These are phyloP conservation scores for Kazachstania sp. DNA, from an alignment of 1,139 yeast genomes.

Conservation along the genomic window DNA sequence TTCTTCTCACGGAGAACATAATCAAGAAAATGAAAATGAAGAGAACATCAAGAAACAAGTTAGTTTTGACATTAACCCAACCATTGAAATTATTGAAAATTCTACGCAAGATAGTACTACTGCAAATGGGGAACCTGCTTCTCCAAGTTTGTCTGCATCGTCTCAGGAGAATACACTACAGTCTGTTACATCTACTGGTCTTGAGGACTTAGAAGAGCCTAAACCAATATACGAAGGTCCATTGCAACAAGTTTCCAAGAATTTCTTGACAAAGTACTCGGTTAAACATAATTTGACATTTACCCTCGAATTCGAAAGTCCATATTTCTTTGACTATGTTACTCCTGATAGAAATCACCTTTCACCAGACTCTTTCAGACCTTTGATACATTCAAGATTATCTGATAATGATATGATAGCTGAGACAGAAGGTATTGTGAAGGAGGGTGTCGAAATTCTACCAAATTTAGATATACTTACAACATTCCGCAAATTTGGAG, in stretches of 20 bases:
- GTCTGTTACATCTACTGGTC: constrained; percentile 4
- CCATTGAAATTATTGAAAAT: constrained; percentile 13
- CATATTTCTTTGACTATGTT: not conserved
- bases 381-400: constrained; percentile 33
- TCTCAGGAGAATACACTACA: constrained; percentile 5
- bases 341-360: not conserved
- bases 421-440: constrained; percentile 19
- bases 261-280: constrained; percentile 39
- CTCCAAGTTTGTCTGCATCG: constrained; percentile 3
- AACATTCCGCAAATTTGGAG: constrained; percentile 58
- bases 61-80: constrained; percentile 15
- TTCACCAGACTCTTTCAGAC: constrained; percentile 31
- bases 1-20: no score
- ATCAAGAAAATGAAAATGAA: not conserved
- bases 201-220: constrained; percentile 8
- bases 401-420: not conserved
- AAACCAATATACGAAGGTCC: constrained; percentile 51
- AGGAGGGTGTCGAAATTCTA: constrained; percentile 30
- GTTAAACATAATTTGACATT: not conserved
- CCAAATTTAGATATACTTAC: constrained; percentile 36
- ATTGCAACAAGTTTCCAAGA: constrained; percentile 46
- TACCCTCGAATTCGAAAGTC: not conserved
- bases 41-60: constrained; percentile 15
- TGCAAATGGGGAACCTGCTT: constrained; percentile 4
- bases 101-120: constrained; percentile 5